Evolutionary conservation across 2,329 filamentous ascomycete species (phyloP), one percentile per base, ranked within the genome.

Genomic region (Fusarium kyushuense): DNA sequence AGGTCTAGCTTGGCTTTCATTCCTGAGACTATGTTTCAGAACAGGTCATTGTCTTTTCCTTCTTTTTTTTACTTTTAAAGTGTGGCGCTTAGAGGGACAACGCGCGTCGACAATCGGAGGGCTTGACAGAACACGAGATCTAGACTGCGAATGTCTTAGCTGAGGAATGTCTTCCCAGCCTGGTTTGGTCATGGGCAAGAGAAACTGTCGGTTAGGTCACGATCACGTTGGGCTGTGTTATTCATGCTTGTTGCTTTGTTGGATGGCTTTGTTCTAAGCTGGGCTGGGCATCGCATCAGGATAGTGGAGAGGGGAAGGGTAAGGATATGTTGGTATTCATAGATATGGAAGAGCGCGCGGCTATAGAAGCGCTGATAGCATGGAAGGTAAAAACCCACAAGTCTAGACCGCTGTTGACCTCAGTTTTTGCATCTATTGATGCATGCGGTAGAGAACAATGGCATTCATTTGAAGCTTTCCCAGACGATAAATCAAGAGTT

Each of bases 21-120:
- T 49, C 58, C 63, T 67, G 33, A 53, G 59, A 36, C 49, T 61
- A 54, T 41, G 65, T 68, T 69, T 68, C 65, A 69, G 59, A 67
- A 52, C 29, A 23, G 27, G 64, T 60, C 53, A 65, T 65, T 49
- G 51, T 51, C 10, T 19, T 36, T 8, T 49, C 16, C 30, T 17
- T 14, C 46, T 33, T 36, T 38, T 38, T 51, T 38, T 19, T 36
- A n/a, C 6, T 43, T 59, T 60, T 60, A 41, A 27, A 25, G 29
- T 49, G 64, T 59, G 64, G 64, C 64, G 48, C 54, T 49, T 68
- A 51, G 40, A 56, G 33, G 38, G 36, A 41, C 42, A 62, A 68
- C 65, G 65, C 65, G 65, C 65, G 65, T 69, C 65, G 12, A 45
- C 54, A 33, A n/a, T 16, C 27, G 27, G 8, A 27, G 27, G 27